Evolutionary conservation across 352 stramenopile genomes (phyloP).

Genomic region (Phytophthora hybrid): DNA sequence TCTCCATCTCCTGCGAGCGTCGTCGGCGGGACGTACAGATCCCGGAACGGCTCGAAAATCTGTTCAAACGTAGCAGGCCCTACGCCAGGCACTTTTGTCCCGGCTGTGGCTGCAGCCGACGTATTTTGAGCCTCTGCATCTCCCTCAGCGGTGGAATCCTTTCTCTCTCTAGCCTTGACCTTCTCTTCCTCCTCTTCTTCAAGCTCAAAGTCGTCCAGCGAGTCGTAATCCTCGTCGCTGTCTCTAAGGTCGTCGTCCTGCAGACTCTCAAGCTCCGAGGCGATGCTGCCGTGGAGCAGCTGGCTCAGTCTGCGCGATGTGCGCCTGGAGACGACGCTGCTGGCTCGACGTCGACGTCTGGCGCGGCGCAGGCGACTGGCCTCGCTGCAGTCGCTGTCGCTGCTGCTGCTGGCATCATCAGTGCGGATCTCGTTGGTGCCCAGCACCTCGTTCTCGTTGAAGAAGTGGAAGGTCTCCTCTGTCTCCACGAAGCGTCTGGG

Average conservation of each 20-base stretch:
- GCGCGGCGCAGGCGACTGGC: slow-evolving; percentile 20
- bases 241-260: slow-evolving; percentile 40
- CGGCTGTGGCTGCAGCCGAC: neutral
- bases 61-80: slow-evolving; percentile 49
- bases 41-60: slow-evolving; percentile 64
- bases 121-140: slow-evolving; percentile 21
- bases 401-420: slow-evolving; percentile 35
- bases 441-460: slow-evolving; percentile 67
- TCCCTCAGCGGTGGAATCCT: slow-evolving; percentile 18
- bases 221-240: slow-evolving; percentile 45
- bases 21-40: slow-evolving; percentile 51
- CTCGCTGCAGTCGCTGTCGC: slow-evolving; percentile 24
- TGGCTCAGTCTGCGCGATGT: slow-evolving; percentile 34
- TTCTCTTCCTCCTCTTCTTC: slow-evolving; percentile 39
- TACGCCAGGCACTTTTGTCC: slow-evolving; percentile 18
- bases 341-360: slow-evolving; percentile 25
- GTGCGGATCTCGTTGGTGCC: slow-evolving; percentile 67
- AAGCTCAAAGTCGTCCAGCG: slow-evolving; percentile 38
- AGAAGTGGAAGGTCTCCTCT: slow-evolving; percentile 75
- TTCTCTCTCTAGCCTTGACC: slow-evolving; percentile 24
- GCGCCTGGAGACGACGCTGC: slow-evolving; percentile 36
- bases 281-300: slow-evolving; percentile 22
- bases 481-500: slow-evolving; percentile 54
- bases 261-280: slow-evolving; percentile 41
- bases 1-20: neutral